phyloP scores from a whole-genome alignment of 2,329 filamentous ascomycete species.

The Hirsutella thompsonii region DNA sequence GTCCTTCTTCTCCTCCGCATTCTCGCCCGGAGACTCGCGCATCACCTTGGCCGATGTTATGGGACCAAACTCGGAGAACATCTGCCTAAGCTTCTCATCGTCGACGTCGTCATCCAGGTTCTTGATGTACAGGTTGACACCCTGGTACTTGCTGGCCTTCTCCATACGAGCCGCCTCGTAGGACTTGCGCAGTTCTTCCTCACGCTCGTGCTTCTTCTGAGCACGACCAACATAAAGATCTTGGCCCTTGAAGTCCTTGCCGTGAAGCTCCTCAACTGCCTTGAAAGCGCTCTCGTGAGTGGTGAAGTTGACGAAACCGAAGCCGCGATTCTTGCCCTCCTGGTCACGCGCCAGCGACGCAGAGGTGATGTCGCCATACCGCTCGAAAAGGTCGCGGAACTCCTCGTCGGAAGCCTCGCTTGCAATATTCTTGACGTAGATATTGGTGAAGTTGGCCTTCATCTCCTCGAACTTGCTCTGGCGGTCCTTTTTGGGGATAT shows the following conservation, averaged over 20 bases:
- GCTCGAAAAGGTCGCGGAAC: constrained; percentile 87
- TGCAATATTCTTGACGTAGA: constrained; percentile 98
- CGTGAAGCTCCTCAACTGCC: constrained; percentile 86
- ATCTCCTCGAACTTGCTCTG: constrained; percentile 99
- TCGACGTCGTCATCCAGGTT: constrained; percentile 95
- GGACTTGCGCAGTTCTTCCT: constrained; percentile 97
- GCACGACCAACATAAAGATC: constrained; percentile 96
- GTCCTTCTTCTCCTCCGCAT: constrained; percentile 40
- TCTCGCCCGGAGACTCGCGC: constrained; percentile 60
- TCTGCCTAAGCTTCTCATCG: constrained; percentile 90
- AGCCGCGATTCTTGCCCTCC: constrained; percentile 89
- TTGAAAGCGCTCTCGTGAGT: constrained; percentile 76
- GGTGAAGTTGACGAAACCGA: constrained; percentile 92
- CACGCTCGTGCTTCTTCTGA: constrained; percentile 99
- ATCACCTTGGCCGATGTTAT: constrained; percentile 99
- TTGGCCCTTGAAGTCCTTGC: constrained; percentile 84
- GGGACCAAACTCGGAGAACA: constrained; percentile 82
- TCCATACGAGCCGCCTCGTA: constrained; percentile 95
- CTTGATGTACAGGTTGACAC: constrained; percentile 99
- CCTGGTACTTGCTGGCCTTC: constrained; percentile 99
- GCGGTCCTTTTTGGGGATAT: constrained; percentile 99
- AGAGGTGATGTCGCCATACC: constrained; percentile 88
- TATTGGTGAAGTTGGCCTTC: constrained; percentile 99
- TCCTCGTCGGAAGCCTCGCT: constrained; percentile 79
- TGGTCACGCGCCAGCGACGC: constrained; percentile 81